Percentiles rank a stretch among this genome's conserved stretches.
Conservation (phyloP, 257 asterid species). For the Marsdenia floribunda region DNA sequence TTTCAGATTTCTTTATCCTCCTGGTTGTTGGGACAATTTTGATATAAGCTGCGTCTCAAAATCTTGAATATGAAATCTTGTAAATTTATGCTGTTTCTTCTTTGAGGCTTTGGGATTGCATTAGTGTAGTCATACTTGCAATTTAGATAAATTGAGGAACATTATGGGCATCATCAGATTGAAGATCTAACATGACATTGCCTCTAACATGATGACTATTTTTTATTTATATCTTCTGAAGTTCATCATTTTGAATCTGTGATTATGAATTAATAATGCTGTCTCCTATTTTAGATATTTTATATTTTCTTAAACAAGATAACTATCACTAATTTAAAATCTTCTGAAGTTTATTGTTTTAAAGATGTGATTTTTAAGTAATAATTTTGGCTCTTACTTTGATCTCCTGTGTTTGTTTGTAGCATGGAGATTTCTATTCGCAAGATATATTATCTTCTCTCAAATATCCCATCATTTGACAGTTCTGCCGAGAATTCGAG, state of each 20-base stretch:
- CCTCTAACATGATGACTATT: neutral
- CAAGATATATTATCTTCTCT: slow-evolving; percentile 56
- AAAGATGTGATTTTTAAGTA: neutral
- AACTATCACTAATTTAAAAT: neutral
- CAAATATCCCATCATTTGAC: slow-evolving; percentile 51
- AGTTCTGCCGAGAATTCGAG: slow-evolving; percentile 37
- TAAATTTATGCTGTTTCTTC: neutral
- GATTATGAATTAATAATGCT: neutral
- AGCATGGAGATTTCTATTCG: slow-evolving; percentile 65
- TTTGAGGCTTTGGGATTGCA: neutral
- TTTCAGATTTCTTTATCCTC: neutral
- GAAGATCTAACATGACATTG: neutral
- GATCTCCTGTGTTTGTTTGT: slow-evolving; percentile 12
- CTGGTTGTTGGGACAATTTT: neutral
- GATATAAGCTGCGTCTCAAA: neutral
- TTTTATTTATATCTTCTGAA: neutral
- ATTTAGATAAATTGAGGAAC: neutral
- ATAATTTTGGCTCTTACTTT: neutral
- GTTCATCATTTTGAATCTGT: neutral
- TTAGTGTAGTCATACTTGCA: neutral
- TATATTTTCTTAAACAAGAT: neutral
- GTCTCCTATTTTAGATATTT: neutral
- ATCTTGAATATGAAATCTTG: neutral
- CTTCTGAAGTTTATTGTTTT: neutral
- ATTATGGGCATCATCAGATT: neutral